A percentile compares a stretch with the other conserved stretches of the same genome.
phyloP scores from a whole-genome alignment of 805 yeast genomes.

The Isabelozyma rhagii region DNA sequence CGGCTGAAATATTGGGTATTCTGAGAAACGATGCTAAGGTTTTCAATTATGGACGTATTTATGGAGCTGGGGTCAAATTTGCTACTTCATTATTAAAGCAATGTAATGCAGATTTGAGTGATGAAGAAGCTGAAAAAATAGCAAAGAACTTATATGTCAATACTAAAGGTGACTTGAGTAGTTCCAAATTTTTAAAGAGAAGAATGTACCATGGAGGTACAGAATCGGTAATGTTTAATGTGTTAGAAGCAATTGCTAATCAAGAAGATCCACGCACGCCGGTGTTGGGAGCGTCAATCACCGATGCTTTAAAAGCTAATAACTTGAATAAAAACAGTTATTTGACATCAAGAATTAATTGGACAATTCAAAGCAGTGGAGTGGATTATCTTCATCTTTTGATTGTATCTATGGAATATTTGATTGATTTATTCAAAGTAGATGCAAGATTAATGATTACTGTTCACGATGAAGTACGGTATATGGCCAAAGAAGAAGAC shows the following conservation, averaged over 20 bases:
- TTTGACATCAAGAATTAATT: slow-evolving; percentile 87
- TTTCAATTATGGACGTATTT: slow-evolving; percentile 94
- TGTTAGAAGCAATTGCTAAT: slow-evolving; percentile 82
- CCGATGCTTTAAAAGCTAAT: slow-evolving; percentile 68
- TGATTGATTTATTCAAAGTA: slow-evolving; percentile 59
- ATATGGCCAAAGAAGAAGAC: slow-evolving; percentile 69
- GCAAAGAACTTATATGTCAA: slow-evolving; percentile 70
- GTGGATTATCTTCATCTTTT: slow-evolving; percentile 91
- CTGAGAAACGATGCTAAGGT: slow-evolving; percentile 89
- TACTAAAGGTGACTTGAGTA: slow-evolving; percentile 64
- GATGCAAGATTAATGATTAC: slow-evolving; percentile 80
- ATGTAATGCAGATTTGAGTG: slow-evolving; percentile 70
- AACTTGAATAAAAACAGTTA: slow-evolving; percentile 65
- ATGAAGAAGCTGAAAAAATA: slow-evolving; percentile 58
- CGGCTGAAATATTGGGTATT: slow-evolving; percentile 86
- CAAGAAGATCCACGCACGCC: slow-evolving; percentile 84
- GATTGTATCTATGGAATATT: slow-evolving; percentile 82
- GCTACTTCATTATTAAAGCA: slow-evolving; percentile 82
- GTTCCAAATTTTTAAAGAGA: slow-evolving; percentile 18
- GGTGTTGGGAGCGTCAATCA: slow-evolving; percentile 87
- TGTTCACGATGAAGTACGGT: slow-evolving; percentile 94
- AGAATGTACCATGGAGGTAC: slow-evolving; percentile 80
- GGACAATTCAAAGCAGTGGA: slow-evolving; percentile 98
- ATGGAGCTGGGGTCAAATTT: slow-evolving; percentile 94
- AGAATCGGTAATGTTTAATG: slow-evolving; percentile 88